Conservation (phyloP, 192 early-diverging fungal species). For the Backusella psychrophila region DNA sequence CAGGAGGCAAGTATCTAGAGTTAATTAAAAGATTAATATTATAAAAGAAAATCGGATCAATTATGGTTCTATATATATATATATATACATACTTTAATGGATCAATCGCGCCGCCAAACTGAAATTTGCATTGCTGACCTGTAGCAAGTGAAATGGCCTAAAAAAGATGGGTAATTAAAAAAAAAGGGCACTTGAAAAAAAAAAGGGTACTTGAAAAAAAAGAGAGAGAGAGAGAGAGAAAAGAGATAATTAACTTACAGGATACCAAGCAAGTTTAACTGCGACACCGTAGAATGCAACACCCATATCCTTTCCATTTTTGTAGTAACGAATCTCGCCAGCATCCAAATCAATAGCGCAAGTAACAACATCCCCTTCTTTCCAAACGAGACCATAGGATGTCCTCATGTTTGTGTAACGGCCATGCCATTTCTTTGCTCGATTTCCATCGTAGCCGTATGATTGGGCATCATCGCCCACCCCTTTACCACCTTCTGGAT, state of each 20-base stretch:
- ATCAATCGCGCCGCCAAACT: constrained; percentile 49
- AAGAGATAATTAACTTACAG: constrained; percentile 18
- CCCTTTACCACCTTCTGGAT: constrained; percentile 66
- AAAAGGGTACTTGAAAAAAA: not conserved
- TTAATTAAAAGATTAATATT: not conserved
- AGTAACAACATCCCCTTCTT: constrained; percentile 55
- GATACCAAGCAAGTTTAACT: constrained; percentile 22
- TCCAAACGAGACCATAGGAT: constrained; percentile 44
- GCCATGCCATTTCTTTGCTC: constrained; percentile 68
- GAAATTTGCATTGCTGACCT: constrained; percentile 52
- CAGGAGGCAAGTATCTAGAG: constrained; percentile 11
- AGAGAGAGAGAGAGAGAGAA: not conserved
- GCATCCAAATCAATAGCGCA: constrained; percentile 50
- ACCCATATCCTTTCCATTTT: constrained; percentile 59
- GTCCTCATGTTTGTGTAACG: constrained; percentile 10
- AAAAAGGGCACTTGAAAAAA: not conserved
- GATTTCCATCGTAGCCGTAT: constrained; percentile 63
- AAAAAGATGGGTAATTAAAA: not conserved
- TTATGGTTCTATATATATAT: not conserved
- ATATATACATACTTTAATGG: constrained; percentile 20
- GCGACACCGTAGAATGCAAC: constrained; percentile 56
- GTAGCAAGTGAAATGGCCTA: constrained; percentile 57
- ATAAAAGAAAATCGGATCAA: not conserved
- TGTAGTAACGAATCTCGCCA: constrained; percentile 49
- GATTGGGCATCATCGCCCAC: constrained; percentile 68